These are phyloP conservation scores for Coemansia sp. DNA, from an alignment of 192 early-diverging fungal species.

Conservation along the genomic window DNA sequence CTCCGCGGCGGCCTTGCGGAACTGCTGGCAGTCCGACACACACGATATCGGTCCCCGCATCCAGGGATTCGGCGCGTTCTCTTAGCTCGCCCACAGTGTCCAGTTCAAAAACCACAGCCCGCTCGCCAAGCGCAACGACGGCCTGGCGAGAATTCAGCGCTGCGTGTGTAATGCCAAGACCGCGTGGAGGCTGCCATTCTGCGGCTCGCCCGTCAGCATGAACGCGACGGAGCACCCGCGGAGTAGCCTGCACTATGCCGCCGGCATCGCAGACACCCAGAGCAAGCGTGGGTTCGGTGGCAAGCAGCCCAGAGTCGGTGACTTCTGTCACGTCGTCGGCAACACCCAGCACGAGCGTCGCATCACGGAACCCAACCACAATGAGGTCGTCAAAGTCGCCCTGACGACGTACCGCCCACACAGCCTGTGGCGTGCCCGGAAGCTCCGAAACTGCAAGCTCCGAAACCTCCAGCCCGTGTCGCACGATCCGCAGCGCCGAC, in stretches of 20 bases:
- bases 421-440: conserved; percentile 88
- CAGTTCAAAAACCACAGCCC: conserved; percentile 92
- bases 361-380: conserved; percentile 88
- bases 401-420: conserved; percentile 70
- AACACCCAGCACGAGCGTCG: conserved; percentile 89
- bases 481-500: conserved; percentile 81
- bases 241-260: conserved; percentile 87
- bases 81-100: conserved; percentile 75
- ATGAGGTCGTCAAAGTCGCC: conserved; percentile 82
- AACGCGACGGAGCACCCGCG: conserved; percentile 88
- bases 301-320: conserved; percentile 84
- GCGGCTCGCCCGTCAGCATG: conserved; percentile 81
- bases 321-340: conserved; percentile 93
- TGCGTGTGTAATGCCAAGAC: conserved; percentile 69
- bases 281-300: conserved; percentile 78
- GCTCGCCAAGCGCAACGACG: conserved; percentile 75
- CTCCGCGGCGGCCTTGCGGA: conserved; percentile 70
- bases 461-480: conserved; percentile 88
- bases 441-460: conserved; percentile 93
- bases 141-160: conserved; percentile 83
- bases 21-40: conserved; percentile 79
- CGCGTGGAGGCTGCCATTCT: conserved; percentile 89
- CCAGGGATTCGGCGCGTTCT: conserved; percentile 80
- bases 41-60: conserved; percentile 68
- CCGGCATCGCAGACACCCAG: conserved; percentile 85